Conservation (phyloP, 2,329 filamentous ascomycete species). For the Ceratocystis albifundus region DNA sequence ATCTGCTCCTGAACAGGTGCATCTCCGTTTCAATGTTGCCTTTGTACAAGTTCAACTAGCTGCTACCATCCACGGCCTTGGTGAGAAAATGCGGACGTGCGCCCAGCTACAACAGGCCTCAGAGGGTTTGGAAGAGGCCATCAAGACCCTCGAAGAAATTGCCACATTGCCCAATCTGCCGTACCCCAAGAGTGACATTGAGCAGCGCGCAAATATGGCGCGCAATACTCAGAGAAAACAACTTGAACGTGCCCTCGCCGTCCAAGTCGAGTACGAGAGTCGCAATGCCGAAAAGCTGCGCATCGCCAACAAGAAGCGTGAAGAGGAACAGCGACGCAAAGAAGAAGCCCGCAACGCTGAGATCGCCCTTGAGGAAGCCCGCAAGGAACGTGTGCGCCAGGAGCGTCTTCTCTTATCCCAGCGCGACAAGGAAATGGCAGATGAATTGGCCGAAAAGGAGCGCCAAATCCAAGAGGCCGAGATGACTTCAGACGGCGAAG, state of each 20-base stretch:
- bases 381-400: constrained; percentile 69
- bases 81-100: constrained; percentile 65
- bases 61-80: constrained; percentile 60
- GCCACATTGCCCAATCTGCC: constrained; percentile 57
- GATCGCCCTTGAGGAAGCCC: constrained; percentile 58
- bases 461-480: constrained; percentile 59
- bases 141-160: constrained; percentile 56
- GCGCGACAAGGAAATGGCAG: constrained; percentile 59
- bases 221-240: constrained; percentile 89
- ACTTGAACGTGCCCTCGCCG: constrained; percentile 70
- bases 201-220: constrained; percentile 95
- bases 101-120: constrained; percentile 71
- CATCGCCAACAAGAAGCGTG: constrained; percentile 65
- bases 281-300: constrained; percentile 82
- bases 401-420: constrained; percentile 74
- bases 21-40: constrained; percentile 95
- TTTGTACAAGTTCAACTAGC: constrained; percentile 95
- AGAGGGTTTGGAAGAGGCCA: constrained; percentile 72
- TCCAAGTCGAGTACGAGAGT: constrained; percentile 82
- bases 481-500: constrained; percentile 69
- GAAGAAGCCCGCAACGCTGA: constrained; percentile 63
- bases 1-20: constrained; percentile 68
- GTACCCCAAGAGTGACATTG: constrained; percentile 80
- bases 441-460: constrained; percentile 60
- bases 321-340: constrained; percentile 64